Percentiles rank a stretch among this genome's conserved stretches.
Evolutionary conservation across 257 asterid species (phyloP).

Genomic region (Penstemon davidsonii): DNA sequence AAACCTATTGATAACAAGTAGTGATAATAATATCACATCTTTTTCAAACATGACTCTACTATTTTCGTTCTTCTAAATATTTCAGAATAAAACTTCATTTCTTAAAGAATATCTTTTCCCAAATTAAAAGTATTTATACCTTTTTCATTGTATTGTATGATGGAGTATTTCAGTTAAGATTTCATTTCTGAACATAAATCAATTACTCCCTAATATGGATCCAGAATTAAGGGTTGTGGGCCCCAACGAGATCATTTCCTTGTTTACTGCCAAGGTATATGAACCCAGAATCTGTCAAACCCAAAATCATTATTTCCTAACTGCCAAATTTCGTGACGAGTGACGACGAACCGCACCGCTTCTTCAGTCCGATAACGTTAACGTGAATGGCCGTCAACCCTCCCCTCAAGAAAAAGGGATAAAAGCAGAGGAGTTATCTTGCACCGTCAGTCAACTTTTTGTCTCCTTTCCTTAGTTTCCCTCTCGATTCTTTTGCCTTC

Average conservation of each 20-base stretch:
- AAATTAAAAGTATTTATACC: no score
- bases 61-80: no score
- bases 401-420: constrained; percentile 15
- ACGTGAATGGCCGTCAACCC: constrained; percentile 11
- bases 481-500: constrained; percentile 35
- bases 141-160: no score
- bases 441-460: constrained; percentile 24
- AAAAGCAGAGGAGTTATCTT: constrained; percentile 4
- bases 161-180: no score
- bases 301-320: constrained; percentile 5
- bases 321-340: constrained; percentile 26
- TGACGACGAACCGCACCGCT: constrained; percentile 31
- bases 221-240: constrained; percentile 23
- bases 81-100: no score
- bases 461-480: constrained; percentile 32
- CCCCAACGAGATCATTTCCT: constrained; percentile 25
- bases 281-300: constrained; percentile 29
- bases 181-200: no score
- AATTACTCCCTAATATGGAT: neutral
- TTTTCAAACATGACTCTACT: no score
- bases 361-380: constrained; percentile 22
- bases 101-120: no score
- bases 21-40: no score
- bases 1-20: no score
- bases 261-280: constrained; percentile 1